phyloP scores from a whole-genome alignment of 1,284 basidiomycete genomes.

The Rhodotorula sp. region DNA sequence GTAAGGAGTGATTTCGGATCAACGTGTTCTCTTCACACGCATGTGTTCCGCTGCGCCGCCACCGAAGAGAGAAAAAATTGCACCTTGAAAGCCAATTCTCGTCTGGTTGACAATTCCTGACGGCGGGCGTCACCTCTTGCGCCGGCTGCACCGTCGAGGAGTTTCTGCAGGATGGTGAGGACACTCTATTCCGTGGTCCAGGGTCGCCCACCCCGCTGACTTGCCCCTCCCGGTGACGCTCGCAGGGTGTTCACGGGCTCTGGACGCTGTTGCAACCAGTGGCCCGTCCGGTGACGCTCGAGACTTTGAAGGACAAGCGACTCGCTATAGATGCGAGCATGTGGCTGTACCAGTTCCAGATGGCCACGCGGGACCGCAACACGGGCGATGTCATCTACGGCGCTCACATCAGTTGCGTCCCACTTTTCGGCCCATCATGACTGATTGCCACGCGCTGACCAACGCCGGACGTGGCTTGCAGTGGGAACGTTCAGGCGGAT shows the following conservation, averaged over 20 bases:
- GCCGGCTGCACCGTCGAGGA: too few species aligned
- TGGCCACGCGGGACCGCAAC: slow-evolving; percentile 91
- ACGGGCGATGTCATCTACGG: slow-evolving; percentile 88
- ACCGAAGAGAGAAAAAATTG: too few species aligned
- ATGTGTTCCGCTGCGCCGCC: too few species aligned
- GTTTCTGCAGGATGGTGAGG: too few species aligned
- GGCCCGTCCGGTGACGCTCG: slow-evolving; percentile 77
- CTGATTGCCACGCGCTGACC: not conserved
- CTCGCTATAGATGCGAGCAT: slow-evolving; percentile 98
- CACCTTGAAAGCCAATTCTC: too few species aligned
- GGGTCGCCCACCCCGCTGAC: too few species aligned
- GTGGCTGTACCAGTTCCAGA: slow-evolving; percentile 99
- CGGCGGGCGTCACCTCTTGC: too few species aligned
- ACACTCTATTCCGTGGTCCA: too few species aligned
- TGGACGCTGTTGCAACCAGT: slow-evolving; percentile 90
- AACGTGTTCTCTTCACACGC: too few species aligned
- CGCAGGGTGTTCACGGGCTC: slow-evolving; percentile 79
- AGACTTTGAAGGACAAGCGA: slow-evolving; percentile 84
- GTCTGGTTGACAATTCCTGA: too few species aligned
- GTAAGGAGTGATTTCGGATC: too few species aligned
- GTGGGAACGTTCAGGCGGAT: slow-evolving; percentile 62
- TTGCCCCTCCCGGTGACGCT: not conserved
- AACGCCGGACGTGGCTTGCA: not conserved
- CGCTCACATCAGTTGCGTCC: slow-evolving; percentile 67
- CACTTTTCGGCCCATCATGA: not conserved